phyloP scores from a whole-genome alignment of 2,329 filamentous ascomycete genomes.

The Colletotrichum sp. region DNA sequence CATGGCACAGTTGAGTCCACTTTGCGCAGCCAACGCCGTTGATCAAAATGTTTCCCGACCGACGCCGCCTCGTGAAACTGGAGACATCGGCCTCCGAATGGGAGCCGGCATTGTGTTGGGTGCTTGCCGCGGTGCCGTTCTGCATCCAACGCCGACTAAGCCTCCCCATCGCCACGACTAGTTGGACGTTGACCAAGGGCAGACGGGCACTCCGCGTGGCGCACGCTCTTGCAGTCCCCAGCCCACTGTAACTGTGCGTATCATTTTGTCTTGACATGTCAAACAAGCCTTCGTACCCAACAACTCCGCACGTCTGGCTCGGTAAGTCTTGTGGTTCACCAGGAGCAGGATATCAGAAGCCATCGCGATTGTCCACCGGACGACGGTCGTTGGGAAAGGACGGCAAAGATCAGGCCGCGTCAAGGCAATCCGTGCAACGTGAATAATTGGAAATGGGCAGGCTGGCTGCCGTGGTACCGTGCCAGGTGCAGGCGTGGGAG shows the following conservation, averaged over 20 bases:
- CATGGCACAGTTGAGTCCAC: not conserved
- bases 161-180: not conserved
- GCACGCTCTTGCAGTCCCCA: not conserved
- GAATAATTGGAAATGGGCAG: not conserved
- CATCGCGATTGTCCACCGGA: not conserved
- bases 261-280: not conserved
- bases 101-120: not conserved
- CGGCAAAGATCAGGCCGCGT: conserved; percentile 5
- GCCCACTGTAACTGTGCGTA: not conserved
- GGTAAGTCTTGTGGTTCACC: not conserved
- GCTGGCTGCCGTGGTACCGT: conserved; percentile 2
- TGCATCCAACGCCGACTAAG: conserved; percentile 12
- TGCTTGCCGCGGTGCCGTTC: not conserved
- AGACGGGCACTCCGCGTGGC: conserved; percentile 14
- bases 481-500: not conserved
- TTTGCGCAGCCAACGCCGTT: not conserved
- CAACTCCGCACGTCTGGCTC: not conserved
- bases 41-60: not conserved
- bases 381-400: not conserved
- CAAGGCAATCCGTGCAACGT: conserved; percentile 15
- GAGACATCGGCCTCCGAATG: not conserved
- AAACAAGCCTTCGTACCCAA: not conserved
- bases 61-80: not conserved
- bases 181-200: conserved; percentile 2
- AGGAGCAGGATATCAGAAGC: not conserved